Conservation (phyloP, 371 early-diverging fungal species). For the Circinella minor region DNA sequence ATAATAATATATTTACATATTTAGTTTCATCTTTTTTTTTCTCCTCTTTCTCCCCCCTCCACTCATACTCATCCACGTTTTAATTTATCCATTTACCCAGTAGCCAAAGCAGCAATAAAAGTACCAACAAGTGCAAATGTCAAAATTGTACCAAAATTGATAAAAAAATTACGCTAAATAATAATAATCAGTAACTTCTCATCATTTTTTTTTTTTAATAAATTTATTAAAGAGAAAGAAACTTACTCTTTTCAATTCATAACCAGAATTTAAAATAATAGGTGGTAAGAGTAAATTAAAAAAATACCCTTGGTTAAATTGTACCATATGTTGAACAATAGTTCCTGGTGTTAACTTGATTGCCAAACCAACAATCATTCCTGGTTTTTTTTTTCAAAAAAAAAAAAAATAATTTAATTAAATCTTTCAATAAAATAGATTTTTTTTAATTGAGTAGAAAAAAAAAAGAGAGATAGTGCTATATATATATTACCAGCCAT, state of each 20-base stretch:
- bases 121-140: slow-evolving; percentile 94
- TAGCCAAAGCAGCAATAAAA: slow-evolving; percentile 85
- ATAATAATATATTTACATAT: neutral
- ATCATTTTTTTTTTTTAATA: no score
- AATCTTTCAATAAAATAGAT: no score
- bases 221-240: neutral
- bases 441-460: no score
- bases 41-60: neutral
- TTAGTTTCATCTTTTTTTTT: neutral
- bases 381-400: slow-evolving; percentile 26
- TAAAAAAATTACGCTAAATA: slow-evolving; percentile 76
- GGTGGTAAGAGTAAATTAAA: slow-evolving; percentile 96
- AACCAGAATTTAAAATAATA: slow-evolving; percentile 94
- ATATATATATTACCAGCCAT: slow-evolving; percentile 85
- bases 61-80: no score
- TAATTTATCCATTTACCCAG: slow-evolving; percentile 60
- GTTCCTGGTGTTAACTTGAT: slow-evolving; percentile 76
- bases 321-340: slow-evolving; percentile 82
- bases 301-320: slow-evolving; percentile 90
- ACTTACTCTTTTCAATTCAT: slow-evolving; percentile 84
- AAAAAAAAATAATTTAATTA: no score
- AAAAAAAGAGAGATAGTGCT: no score
- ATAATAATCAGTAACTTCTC: neutral
- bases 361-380: slow-evolving; percentile 86
- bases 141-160: slow-evolving; percentile 86